Evolutionary conservation across 768 basidiomycete genomes (phyloP), one percentile per base, ranked within the genome.

Genomic region (Tylopilus cervinicoccineus): DNA sequence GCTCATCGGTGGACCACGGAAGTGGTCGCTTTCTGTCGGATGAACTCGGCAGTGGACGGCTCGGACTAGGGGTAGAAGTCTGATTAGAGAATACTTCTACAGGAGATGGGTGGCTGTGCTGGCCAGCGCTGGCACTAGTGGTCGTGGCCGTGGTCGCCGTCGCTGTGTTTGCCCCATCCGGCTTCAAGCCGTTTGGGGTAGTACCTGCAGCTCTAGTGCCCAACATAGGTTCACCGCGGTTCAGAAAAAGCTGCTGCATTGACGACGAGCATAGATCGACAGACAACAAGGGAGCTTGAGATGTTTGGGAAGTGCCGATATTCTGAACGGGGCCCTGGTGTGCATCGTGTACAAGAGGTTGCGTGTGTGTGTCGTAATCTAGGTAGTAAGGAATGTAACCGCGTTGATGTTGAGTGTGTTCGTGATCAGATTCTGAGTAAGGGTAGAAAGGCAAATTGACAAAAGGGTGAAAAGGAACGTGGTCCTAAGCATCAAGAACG

Each of bases 61-160:
- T 51, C 3, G 65, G 52, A 6, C 53, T 42, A 45, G 53, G 17
- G 24, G 20, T 13, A 19, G 41, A 33, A 20, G 10, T 31, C 32
- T 54, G 50, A n/a, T 37, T 51, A 45, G 54, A 20, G 16, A 36
- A 22, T 2, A 29, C 38, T 12, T 34, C 52, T 47, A 68, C 58
- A 56, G 54, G 45, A 22, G 47, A 24, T 16, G 47, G 24, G 50
- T 54, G 60, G 66, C 64, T 64, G 50, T 61, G 39, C 24, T 13
- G 38, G 8, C 29, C 23, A 19, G 27, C 38, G 11, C 19, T 41
- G 27, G 39, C 27, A 40, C 44, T 38, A 6, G 19, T 14, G 11
- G 12, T 27, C 4, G 7, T 12, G 38, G 42, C 8, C 8, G 12
- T 27, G 7, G 7, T 12, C 36, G 42, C 8, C 8, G 16, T 53